phyloP scores from a whole-genome alignment of 176 grass and related monocot genomes.

The Lolium perenne region DNA sequence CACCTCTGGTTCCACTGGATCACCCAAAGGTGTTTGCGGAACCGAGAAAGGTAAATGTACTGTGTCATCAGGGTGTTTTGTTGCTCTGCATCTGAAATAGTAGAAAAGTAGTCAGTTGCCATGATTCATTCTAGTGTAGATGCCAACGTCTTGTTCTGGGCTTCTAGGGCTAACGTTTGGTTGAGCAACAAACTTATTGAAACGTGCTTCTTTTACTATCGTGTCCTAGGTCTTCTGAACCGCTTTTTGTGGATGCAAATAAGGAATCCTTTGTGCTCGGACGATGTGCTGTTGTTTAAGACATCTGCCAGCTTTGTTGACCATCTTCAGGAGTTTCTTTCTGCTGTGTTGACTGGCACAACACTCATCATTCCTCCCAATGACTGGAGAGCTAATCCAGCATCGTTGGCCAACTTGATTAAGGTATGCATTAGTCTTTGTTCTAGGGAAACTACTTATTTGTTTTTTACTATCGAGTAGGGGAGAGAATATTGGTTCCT shows the following conservation, averaged over 20 bases:
- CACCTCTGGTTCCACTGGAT: conserved; percentile 91
- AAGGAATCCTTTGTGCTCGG: conserved; percentile 57
- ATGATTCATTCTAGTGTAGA: too few relatives aligned
- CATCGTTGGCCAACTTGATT: conserved; percentile 68
- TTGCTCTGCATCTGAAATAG: neutral
- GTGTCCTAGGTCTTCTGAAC: conserved; percentile 76
- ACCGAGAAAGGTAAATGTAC: conserved; percentile 65
- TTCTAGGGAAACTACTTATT: neutral
- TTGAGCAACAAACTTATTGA: conserved; percentile 25
- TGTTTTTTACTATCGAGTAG: neutral
- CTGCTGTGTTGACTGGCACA: conserved; percentile 75
- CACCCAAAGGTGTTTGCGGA: conserved; percentile 85
- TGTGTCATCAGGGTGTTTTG: neutral
- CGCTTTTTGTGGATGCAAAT: conserved; percentile 92
- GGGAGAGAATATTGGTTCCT: neutral
- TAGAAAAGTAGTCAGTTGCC: neutral
- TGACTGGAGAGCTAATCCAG: conserved; percentile 74
- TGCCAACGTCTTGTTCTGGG: too few relatives aligned
- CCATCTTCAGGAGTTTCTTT: conserved; percentile 92
- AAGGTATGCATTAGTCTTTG: conserved; percentile 50
- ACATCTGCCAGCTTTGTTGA: conserved; percentile 91
- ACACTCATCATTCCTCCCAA: conserved; percentile 68
- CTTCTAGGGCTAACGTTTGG: too few relatives aligned
- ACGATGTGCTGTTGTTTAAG: conserved; percentile 85
- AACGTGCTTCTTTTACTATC: conserved; percentile 48